Evolutionary conservation across 2,329 filamentous ascomycete genomes (phyloP).

Genomic region (Cladosporium sphaerospermum): DNA sequence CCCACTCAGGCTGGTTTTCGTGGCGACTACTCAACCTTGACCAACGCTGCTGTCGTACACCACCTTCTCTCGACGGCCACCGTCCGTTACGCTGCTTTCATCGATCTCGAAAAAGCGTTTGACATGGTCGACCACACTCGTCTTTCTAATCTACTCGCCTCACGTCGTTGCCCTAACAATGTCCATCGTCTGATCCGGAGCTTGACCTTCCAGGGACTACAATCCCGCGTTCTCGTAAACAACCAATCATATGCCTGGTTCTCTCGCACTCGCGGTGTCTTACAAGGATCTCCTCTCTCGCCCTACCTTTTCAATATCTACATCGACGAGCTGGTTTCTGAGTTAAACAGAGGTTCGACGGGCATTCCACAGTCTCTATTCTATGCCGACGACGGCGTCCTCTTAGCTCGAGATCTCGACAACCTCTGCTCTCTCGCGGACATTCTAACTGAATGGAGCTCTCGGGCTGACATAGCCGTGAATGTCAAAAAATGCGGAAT

Average conservation of each 20-base stretch:
- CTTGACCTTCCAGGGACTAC: not conserved
- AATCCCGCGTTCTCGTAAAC: not conserved
- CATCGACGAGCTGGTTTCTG: not conserved
- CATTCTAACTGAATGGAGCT: not conserved
- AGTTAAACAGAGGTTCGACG: not conserved
- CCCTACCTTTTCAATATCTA: slow-evolving; percentile 1
- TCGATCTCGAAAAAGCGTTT: slow-evolving; percentile 1
- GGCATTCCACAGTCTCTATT: not conserved
- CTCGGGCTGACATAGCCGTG: not conserved
- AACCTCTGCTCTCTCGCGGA: not conserved
- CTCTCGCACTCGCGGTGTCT: not conserved
- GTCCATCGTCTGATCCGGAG: not conserved
- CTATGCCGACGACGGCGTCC: not conserved
- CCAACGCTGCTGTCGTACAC: not conserved
- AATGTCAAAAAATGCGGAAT: not conserved
- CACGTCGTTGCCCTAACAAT: not conserved
- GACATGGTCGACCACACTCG: not conserved
- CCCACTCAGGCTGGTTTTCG: not conserved
- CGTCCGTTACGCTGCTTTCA: not conserved
- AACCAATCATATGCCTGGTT: not conserved
- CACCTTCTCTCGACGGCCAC: not conserved
- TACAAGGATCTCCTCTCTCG: not conserved
- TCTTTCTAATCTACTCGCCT: not conserved
- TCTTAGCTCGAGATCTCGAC: not conserved
- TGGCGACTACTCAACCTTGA: not conserved